Evolutionary conservation across 2,329 filamentous ascomycete genomes (phyloP).

Genomic region (Coniosporium tulheliwenetii): DNA sequence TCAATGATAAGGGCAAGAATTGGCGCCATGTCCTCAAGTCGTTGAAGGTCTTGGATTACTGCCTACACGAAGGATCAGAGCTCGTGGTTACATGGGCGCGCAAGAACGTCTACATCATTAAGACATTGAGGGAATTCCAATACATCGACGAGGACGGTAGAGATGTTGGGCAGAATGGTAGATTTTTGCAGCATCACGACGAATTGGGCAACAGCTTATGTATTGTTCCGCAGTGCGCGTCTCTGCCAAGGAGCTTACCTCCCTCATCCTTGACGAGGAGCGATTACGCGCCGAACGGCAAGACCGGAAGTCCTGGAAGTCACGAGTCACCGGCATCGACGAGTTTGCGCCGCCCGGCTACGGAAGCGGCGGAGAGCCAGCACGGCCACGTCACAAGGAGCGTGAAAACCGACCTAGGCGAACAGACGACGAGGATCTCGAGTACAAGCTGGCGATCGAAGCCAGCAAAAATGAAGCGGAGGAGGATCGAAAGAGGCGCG

Average conservation of each 20-base stretch:
- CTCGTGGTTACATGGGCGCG: conserved; percentile 94
- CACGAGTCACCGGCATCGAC: conserved; percentile 82
- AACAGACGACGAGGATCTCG: conserved; percentile 71
- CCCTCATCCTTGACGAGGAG: conserved; percentile 85
- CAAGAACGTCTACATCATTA: conserved; percentile 98
- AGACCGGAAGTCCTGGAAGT: conserved; percentile 93
- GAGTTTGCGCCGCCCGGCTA: conserved; percentile 45
- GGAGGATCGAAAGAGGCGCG: conserved; percentile 64
- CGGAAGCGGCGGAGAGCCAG: conserved; percentile 22
- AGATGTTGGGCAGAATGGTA: conserved; percentile 93
- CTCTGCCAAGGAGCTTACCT: conserved; percentile 88
- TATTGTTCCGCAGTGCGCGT: conserved; percentile 56
- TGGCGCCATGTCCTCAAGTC: conserved; percentile 98
- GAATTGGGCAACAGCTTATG: conserved; percentile 13
- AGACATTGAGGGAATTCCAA: conserved; percentile 91
- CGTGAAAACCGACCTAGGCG: conserved; percentile 7
- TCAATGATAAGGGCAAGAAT: conserved; percentile 99
- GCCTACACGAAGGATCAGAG: conserved; percentile 91
- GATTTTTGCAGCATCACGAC: conserved; percentile 1
- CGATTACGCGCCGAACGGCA: conserved; percentile 76
- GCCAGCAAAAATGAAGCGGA: conserved; percentile 93
- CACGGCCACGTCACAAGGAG: conserved; percentile 26
- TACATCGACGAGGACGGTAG: conserved; percentile 91
- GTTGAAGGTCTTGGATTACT: conserved; percentile 94
- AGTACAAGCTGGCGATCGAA: conserved; percentile 81